Conservation (phyloP, 257 asterid genomes). For the Coffea canephora region DNA sequence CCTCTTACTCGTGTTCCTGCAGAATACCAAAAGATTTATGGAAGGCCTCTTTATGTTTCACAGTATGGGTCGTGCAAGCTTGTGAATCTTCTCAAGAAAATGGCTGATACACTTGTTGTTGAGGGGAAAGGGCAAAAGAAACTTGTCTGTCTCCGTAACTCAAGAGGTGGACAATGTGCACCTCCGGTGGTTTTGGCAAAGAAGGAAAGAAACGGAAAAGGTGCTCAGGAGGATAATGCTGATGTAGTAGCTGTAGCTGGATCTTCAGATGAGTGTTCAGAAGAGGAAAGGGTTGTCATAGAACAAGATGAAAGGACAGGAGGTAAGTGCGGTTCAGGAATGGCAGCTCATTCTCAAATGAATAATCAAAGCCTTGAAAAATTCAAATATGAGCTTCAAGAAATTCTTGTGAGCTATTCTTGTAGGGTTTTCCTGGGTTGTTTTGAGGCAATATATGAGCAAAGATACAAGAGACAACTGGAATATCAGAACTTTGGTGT, state of each 20-base stretch:
- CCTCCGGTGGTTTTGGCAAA: constrained; percentile 34
- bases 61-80: constrained; percentile 72
- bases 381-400: constrained; percentile 83
- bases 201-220: constrained; percentile 56
- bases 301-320: constrained; percentile 29
- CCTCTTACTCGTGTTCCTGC: constrained; percentile 59
- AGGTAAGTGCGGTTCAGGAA: constrained; percentile 27
- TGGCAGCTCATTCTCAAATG: constrained; percentile 11
- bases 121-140: constrained; percentile 61
- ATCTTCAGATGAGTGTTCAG: constrained; percentile 68
- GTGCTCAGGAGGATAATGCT: constrained; percentile 35
- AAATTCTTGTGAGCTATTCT: constrained; percentile 83
- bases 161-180: constrained; percentile 37
- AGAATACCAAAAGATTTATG: constrained; percentile 70
- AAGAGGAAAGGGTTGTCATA: constrained; percentile 48
- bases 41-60: constrained; percentile 77
- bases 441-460: constrained; percentile 72
- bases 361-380: constrained; percentile 37
- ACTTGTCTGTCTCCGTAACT: constrained; percentile 45
- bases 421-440: constrained; percentile 57
- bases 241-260: constrained; percentile 34
- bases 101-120: constrained; percentile 54
- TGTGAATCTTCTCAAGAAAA: constrained; percentile 65
- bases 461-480: constrained; percentile 73
- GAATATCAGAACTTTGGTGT: constrained; percentile 69